phyloP scores from a whole-genome alignment of 2,329 filamentous ascomycete genomes.

The Talaromyces sp. region DNA sequence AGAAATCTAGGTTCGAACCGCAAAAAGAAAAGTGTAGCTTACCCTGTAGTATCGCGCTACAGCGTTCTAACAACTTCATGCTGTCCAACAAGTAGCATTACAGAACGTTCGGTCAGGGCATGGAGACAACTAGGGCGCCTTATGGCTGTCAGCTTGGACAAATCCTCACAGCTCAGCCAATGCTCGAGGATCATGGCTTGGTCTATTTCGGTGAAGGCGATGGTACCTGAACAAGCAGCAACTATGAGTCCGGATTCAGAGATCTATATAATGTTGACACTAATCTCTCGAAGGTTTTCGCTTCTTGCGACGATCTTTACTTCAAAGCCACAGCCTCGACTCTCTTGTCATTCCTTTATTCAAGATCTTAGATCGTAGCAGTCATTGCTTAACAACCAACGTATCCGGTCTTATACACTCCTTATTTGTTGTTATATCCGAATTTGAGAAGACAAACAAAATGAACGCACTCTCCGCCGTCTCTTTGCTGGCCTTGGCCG shows the following conservation, averaged over 20 bases:
- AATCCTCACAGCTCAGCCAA: background rate
- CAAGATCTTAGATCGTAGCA: constrained; percentile 2
- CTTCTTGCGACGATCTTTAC: background rate
- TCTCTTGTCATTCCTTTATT: background rate
- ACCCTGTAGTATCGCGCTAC: constrained; percentile 4
- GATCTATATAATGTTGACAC: background rate
- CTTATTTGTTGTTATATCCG: background rate
- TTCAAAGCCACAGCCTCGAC: background rate
- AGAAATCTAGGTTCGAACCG: background rate
- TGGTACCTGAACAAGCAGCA: background rate
- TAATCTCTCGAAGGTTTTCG: background rate
- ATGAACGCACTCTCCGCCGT: background rate
- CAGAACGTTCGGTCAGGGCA: background rate
- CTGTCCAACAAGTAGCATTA: background rate
- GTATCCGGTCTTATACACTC: background rate
- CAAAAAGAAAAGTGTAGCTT: constrained; percentile 7
- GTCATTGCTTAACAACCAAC: background rate
- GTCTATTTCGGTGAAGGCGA: background rate
- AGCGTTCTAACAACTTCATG: background rate
- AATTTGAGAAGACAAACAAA: background rate
- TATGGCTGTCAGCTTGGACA: background rate
- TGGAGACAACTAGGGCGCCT: background rate
- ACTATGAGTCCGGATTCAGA: background rate
- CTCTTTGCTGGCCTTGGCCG: constrained; percentile 7
- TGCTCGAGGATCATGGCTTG: background rate